Evolutionary conservation across 768 basidiomycete genomes (phyloP), one percentile per base, ranked within the genome.

Genomic region (Leccinum disarticulatum): DNA sequence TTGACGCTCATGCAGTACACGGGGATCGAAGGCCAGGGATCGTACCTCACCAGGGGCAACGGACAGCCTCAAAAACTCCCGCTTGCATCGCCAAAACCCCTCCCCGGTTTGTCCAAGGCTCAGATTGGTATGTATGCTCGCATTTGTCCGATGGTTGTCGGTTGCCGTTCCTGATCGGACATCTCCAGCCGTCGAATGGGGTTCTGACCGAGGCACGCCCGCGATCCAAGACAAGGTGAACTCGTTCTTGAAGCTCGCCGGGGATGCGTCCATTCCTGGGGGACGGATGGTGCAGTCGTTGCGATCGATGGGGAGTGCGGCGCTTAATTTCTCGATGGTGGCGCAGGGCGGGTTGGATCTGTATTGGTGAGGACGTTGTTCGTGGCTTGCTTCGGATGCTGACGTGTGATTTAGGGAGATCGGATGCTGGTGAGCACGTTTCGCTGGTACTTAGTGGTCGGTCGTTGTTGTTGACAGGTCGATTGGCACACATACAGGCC

Each of bases 291-390:
- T 82, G 1, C 93, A 96, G 74, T 87, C 90, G 9, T 76, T 96
- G 27, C 80, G 95, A 51, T 88, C 90, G 13, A 71, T 94, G 65
- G 93, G 95, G 6, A 91, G 90, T 66, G 91, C 90, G 1, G 92
- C 93, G 6, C 75, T 93, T 56, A 93, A 94, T 72, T 91, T 84
- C 66, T 83, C 84, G 3, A 79, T 91, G 73, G 93, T 96, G 8
- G 95, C 96, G 4, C 88, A 93, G 70, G 96, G 96, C 28, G 87
- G 87, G 14, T 71, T 95, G 54, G 95, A 97, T 67, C 70, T 95
- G 61, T 96, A 93, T 66, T 95, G 93, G 93, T 91, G 63, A 61
- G 82, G 72, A 28, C 9, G 8, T 50, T 50, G 7, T 54, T 31
- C 8, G 30, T 61, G 60, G 25, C 15, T 33, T 53, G 33, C 13